A percentile compares a stretch with the other conserved stretches of the same genome.
These are phyloP conservation scores for Tremella yokohamensis DNA, from an alignment of 768 basidiomycete genomes.

Conservation along the genomic window DNA sequence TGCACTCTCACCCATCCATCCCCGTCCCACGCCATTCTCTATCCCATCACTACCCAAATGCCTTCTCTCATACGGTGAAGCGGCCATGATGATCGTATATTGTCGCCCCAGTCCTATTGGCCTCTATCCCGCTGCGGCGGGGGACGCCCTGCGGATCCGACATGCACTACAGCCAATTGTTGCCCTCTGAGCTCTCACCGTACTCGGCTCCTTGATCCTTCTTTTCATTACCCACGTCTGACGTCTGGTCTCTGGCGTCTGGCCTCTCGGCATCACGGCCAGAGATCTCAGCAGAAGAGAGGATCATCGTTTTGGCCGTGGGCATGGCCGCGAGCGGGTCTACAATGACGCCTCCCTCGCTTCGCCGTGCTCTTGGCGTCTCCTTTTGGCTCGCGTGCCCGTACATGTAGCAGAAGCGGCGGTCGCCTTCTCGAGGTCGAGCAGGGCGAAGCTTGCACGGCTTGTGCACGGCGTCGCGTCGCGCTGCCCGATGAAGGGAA, in stretches of 20 bases:
- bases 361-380: too few relatives aligned
- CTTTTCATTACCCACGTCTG: background rate
- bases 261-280: too few relatives aligned
- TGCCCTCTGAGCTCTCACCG: constrained; percentile 30
- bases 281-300: too few relatives aligned
- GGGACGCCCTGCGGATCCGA: constrained; percentile 44
- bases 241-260: background rate
- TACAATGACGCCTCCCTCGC: too few relatives aligned
- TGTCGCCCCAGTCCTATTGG: constrained; percentile 49
- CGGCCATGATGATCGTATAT: constrained; percentile 30
- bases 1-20: background rate
- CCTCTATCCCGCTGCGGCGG: constrained; percentile 34
- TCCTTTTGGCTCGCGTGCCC: too few relatives aligned
- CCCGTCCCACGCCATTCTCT: background rate
- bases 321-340: too few relatives aligned
- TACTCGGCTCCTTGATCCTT: background rate
- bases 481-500: too few relatives aligned
- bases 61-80: background rate
- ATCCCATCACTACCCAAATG: background rate
- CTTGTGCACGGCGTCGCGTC: too few relatives aligned
- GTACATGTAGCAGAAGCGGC: too few relatives aligned
- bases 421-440: too few relatives aligned
- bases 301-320: too few relatives aligned
- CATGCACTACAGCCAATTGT: constrained; percentile 38
- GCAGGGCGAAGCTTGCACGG: too few relatives aligned